A percentile compares a stretch with the other conserved stretches of the same genome.
These are phyloP conservation scores for Chamaenerion angustifolium DNA, from an alignment of 345 rosid species.

Conservation along the genomic window DNA sequence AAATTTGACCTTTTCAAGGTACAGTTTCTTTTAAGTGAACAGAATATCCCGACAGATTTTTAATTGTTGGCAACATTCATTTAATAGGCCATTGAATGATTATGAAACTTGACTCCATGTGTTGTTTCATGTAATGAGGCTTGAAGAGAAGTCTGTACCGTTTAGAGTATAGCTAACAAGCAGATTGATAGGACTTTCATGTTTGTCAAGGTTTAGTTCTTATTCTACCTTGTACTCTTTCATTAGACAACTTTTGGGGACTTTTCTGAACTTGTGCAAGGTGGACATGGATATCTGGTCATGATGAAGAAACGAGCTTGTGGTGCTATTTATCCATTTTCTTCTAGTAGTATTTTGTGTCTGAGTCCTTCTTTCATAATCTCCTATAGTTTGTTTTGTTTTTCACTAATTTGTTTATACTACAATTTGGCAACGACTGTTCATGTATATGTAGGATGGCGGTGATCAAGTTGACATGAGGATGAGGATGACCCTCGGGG, in stretches of 20 bases:
- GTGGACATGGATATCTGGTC: conserved; percentile 78
- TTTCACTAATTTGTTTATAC: background rate
- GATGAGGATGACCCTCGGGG: conserved; percentile 73
- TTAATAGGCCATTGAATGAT: conserved; percentile 75
- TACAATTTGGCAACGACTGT: background rate
- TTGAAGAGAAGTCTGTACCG: no score
- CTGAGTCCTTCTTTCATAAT: background rate
- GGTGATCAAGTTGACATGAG: conserved; percentile 40
- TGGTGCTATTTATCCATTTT: conserved; percentile 1
- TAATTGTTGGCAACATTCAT: conserved; percentile 3
- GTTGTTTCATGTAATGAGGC: conserved; percentile 77
- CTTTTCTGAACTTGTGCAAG: conserved; percentile 89
- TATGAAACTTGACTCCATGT: conserved; percentile 71
- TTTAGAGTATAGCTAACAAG: conserved; percentile 86
- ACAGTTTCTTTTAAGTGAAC: background rate
- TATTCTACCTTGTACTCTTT: background rate
- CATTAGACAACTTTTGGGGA: background rate
- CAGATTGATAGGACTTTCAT: conserved; percentile 91
- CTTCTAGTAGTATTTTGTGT: background rate
- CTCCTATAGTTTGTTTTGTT: no score
- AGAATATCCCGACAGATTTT: background rate
- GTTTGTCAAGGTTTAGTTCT: conserved; percentile 62
- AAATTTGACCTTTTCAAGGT: background rate
- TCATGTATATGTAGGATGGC: conserved; percentile 40
- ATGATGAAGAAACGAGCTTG: conserved; percentile 91